These are phyloP conservation scores for Gynandropsis gynandra DNA, from an alignment of 345 rosid genomes.

Conservation along the genomic window DNA sequence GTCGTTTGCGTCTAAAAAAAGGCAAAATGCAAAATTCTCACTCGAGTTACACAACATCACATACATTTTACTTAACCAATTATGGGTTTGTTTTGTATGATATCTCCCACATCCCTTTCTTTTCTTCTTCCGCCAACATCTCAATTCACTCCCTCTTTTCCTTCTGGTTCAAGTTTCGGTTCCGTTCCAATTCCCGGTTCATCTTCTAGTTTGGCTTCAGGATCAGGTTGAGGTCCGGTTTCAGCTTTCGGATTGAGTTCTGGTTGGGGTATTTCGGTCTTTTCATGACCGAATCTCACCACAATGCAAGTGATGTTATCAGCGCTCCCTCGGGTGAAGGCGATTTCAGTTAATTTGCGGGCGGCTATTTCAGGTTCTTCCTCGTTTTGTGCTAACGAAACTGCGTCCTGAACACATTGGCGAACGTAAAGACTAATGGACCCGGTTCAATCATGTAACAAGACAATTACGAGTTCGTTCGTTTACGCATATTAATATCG, in stretches of 20 bases:
- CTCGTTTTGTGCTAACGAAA: conserved; percentile 55
- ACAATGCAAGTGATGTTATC: conserved; percentile 97
- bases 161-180: too few relatives aligned
- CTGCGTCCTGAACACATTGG: conserved; percentile 62
- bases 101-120: too few relatives aligned
- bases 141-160: too few relatives aligned
- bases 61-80: too few relatives aligned
- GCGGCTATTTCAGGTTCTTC: conserved; percentile 85
- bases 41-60: too few relatives aligned
- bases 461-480: too few relatives aligned
- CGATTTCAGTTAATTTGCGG: conserved; percentile 78
- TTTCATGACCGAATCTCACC: conserved; percentile 61
- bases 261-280: conserved; percentile 28
- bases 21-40: too few relatives aligned
- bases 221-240: not conserved
- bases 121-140: too few relatives aligned
- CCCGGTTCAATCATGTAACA: too few relatives aligned
- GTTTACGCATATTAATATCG: not conserved
- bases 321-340: conserved; percentile 79
- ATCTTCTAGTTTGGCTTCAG: not conserved
- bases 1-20: too few relatives aligned
- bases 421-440: not conserved
- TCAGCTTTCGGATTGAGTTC: conserved; percentile 14
- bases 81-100: too few relatives aligned
- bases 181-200: too few relatives aligned